Evolutionary conservation across 192 early-diverging fungal genomes (phyloP).

Genomic region (Rhizophlyctis rosea): DNA sequence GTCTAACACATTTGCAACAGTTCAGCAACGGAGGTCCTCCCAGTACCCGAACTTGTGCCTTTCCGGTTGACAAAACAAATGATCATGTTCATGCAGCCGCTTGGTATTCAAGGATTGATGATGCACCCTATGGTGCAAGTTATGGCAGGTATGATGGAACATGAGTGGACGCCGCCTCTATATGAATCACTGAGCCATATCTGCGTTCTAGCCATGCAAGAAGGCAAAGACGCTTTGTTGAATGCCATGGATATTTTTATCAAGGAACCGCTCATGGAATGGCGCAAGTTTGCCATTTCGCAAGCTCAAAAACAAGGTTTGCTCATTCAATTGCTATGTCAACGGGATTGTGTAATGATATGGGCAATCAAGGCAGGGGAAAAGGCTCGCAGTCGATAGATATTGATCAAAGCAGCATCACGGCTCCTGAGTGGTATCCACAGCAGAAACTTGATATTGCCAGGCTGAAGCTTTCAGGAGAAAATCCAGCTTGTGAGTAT

Average conservation of each 20-base stretch:
- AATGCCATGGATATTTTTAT: conserved; percentile 79
- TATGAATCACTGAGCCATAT: not conserved
- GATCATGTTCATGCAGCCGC: conserved; percentile 57
- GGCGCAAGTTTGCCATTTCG: conserved; percentile 65
- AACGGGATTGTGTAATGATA: too few species aligned
- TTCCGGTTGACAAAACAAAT: conserved; percentile 74
- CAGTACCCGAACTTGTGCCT: conserved; percentile 73
- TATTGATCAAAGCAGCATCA: conserved; percentile 21
- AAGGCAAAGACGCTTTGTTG: conserved; percentile 58
- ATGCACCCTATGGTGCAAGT: conserved; percentile 68
- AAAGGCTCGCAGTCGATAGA: not conserved
- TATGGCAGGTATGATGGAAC: conserved; percentile 43
- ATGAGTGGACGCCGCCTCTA: too few species aligned
- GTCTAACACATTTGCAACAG: not conserved
- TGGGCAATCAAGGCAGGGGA: too few species aligned
- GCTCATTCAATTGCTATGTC: too few species aligned
- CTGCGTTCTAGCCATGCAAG: conserved; percentile 47
- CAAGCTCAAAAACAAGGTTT: conserved; percentile 53
- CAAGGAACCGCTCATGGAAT: conserved; percentile 79
- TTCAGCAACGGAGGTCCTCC: conserved; percentile 71
- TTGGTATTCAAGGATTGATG: conserved; percentile 63
- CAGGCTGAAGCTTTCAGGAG: conserved; percentile 61
- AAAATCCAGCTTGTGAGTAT: conserved; percentile 62
- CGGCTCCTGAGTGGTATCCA: conserved; percentile 68
- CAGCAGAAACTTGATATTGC: conserved; percentile 73